phyloP scores from a whole-genome alignment of 179 eudicot species.

The Amaranthus tricolor region DNA sequence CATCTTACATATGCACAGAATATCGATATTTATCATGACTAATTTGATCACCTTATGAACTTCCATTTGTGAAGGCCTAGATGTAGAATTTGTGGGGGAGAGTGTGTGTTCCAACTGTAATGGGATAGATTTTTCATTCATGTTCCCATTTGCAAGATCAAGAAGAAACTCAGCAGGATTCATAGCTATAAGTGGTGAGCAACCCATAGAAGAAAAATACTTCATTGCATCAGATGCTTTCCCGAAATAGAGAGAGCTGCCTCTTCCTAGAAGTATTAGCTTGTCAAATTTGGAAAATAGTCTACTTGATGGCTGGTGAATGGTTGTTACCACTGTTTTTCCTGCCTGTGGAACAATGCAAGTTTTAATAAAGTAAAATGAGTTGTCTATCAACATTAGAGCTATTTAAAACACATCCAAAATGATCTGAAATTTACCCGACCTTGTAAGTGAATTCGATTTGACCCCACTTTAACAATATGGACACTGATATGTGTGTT shows the following conservation, averaged over 20 bases:
- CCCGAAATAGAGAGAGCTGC: constrained; percentile 83
- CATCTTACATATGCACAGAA: too few relatives aligned
- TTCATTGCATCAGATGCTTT: constrained; percentile 81
- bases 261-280: constrained; percentile 84
- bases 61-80: constrained; percentile 66
- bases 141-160: constrained; percentile 90
- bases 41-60: constrained; percentile 57
- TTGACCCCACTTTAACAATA: too few relatives aligned
- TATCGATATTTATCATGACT: too few relatives aligned
- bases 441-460: too few relatives aligned
- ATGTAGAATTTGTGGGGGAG: constrained; percentile 33
- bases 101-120: constrained; percentile 70
- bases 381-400: too few relatives aligned
- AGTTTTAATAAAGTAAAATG: too few relatives aligned
- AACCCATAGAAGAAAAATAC: constrained; percentile 77
- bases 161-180: constrained; percentile 94
- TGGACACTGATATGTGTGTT: too few relatives aligned
- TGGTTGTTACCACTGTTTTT: constrained; percentile 92
- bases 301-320: constrained; percentile 96
- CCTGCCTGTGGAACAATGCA: constrained; percentile 51
- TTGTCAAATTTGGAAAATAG: constrained; percentile 86
- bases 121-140: constrained; percentile 71
- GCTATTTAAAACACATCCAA: too few relatives aligned
- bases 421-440: too few relatives aligned
- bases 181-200: constrained; percentile 86